Conservation (phyloP, 768 basidiomycete species). For the Neoboletus magnificus region DNA sequence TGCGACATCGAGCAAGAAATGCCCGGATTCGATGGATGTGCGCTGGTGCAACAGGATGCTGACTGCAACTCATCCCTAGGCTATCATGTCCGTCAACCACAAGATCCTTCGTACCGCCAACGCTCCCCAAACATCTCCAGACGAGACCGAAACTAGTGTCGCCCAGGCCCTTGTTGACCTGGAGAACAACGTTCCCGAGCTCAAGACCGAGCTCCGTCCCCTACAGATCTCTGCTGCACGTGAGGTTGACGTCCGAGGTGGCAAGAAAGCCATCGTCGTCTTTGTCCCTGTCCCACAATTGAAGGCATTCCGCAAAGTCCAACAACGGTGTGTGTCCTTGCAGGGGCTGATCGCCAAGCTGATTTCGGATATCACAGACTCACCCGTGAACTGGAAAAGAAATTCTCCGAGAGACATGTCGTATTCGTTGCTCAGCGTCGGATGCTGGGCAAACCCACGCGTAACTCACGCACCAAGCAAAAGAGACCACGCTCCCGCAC, state of each 20-base stretch:
- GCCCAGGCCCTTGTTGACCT: conserved; percentile 97
- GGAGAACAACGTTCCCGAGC: conserved; percentile 96
- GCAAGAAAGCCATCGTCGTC: conserved; percentile 98
- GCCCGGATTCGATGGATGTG: conserved; percentile 56
- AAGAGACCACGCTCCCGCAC: conserved; percentile 97
- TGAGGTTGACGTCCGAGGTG: conserved; percentile 98
- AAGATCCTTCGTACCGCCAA: conserved; percentile 98
- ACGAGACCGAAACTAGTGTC: conserved; percentile 87
- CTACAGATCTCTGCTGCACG: conserved; percentile 98
- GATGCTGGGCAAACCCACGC: conserved; percentile 96
- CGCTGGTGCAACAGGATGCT: conserved; percentile 41
- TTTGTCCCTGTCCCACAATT: conserved; percentile 97
- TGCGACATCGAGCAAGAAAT: conserved; percentile 19
- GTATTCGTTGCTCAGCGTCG: conserved; percentile 98
- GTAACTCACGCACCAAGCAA: conserved; percentile 88
- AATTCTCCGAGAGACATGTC: conserved; percentile 99
- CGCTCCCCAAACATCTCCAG: conserved; percentile 83
- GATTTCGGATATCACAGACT: conserved; percentile 53
- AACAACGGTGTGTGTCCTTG: conserved; percentile 65
- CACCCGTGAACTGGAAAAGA: conserved; percentile 99
- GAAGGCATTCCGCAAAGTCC: conserved; percentile 98
- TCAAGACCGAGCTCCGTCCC: conserved; percentile 93
- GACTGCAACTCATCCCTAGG: conserved; percentile 24
- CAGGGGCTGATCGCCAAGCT: background rate
- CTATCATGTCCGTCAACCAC: conserved; percentile 67